Base-by-base conservation (phyloP, 495 filamentous ascomycete genomes). In the Penicillium taxi region DNA sequence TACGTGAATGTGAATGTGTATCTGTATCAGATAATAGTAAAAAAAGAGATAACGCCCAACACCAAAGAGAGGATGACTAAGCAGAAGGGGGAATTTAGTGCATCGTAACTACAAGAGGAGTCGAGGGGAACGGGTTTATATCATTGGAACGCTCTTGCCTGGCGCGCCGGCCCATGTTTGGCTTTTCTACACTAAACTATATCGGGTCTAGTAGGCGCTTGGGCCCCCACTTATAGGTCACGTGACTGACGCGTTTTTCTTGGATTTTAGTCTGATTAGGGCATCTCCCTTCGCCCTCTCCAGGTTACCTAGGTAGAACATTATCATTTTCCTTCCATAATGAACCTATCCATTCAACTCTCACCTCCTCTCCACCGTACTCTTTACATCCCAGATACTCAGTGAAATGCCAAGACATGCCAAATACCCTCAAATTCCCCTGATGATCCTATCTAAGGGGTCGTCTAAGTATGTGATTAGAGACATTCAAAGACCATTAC, bases 111-210 rank as follows among this genome's bases (percentile, higher is more conserved):
- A 48, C 39, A 46, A 42, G 48, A 50, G 44, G 30, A 55, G 52
- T 67, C 63, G 64, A 66, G 64, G 65, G 65, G 60, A 66, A 55
- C 63, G 61, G 52, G 64, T 68, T 67, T 69, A 67, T 67, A 69
- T 66, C 61, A 69, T 67, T 62, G 63, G 59, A 55, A 51, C 54
- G 56, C 61, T 61, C 59, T 55, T 48, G 52, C 56, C 53, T 53
- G 58, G 55, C 59, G 64, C 64, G 63, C 56, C 50, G 54, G 57
- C 49, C 61, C 57, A 64, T 67, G 60, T 63, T 61, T 64, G 64
- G 56, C 53, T 58, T 46, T 48, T 51, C 22, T 21, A 26, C 42
- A 35, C 65, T 67, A 66, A 50, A 1, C 61, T 26, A 0, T 0
- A 37, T 46, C 0, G 2, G 55, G 52, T 5, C 41, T 59, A 57